Conservation (phyloP, 495 filamentous ascomycete genomes). For the Talaromyces proteolyticus region DNA sequence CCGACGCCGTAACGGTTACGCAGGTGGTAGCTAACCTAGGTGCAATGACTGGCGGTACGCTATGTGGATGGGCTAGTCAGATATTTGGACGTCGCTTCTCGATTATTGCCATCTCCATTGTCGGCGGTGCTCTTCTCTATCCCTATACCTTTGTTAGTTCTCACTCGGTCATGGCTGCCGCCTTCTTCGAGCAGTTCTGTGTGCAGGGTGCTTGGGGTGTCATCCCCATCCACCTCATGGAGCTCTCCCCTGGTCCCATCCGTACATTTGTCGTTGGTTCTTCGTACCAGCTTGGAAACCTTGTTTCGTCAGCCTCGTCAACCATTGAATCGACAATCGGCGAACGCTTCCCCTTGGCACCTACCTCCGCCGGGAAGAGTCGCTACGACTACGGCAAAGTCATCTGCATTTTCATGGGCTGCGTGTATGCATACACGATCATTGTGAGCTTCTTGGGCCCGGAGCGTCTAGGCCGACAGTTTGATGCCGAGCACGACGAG, state of each 20-base stretch:
- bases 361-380: constrained; percentile 30
- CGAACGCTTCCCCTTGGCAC: constrained; percentile 69
- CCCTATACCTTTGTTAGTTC: constrained; percentile 69
- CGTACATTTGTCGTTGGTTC: constrained; percentile 82
- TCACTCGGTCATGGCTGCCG: constrained; percentile 64
- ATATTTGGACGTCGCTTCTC: constrained; percentile 78
- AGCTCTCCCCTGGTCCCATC: constrained; percentile 74
- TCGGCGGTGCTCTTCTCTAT: constrained; percentile 76
- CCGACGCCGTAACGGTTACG: constrained; percentile 70
- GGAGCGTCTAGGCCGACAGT: constrained; percentile 60
- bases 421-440: constrained; percentile 81
- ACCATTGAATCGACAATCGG: constrained; percentile 85
- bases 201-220: constrained; percentile 85
- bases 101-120: constrained; percentile 69
- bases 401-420: constrained; percentile 90
- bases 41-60: constrained; percentile 70
- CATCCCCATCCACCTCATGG: constrained; percentile 84
- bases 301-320: constrained; percentile 70
- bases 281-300: constrained; percentile 79
- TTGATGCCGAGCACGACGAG: constrained; percentile 60
- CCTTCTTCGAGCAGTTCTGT: constrained; percentile 91
- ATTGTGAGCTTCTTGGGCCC: constrained; percentile 71
- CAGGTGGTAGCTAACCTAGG: constrained; percentile 83
- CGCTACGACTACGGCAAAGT: constrained; percentile 85
- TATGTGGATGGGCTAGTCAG: constrained; percentile 72